Base-by-base conservation (phyloP, 176 grass and related monocot genomes). In the Carex myosuroides region DNA sequence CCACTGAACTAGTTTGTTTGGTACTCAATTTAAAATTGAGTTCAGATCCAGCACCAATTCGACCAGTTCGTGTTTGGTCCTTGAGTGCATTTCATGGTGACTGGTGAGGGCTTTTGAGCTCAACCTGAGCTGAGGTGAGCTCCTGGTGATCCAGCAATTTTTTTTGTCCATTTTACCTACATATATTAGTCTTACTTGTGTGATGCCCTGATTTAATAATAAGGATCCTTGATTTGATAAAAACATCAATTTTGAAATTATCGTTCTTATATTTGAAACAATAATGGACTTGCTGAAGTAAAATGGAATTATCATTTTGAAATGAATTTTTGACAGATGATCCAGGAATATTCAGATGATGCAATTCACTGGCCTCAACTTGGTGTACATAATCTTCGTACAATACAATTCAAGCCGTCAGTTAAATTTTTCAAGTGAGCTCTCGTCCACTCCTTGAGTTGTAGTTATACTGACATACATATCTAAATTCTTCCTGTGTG, bases 351-450 rank as follows among this genome's bases (percentile, higher is more conserved):
- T 26, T 26, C 0, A 26, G 26, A 26, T 29, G 29, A 29, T 29
- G 29, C 29, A 29, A 2, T 29, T 29, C 29, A 29, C 48, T 99
- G 91, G 96, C 93, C 95, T 95, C 91, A 99, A 89, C 91, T 99
- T 93, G 96, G 96, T 71, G 77, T 99, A 3, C 87, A 95, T 81
- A 99, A 91, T 89, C 88, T 99, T 53, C 86, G 96, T 46, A 93
- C 85, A 3, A 90, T 90, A 84, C 89, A 86, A 79, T 98, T 95
- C 80, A 93, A 86, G 55, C 79, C 85, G 57, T 98, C 91, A 55
- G 91, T 98, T 64, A 95, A 92, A 83, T 95, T 92, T 77, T 89
- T 98, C 55, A 98, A 98, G 79, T 90, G 92, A 86, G 89, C 92
- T 32, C 61, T 93, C 80, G 93, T 92, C 55, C 93, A 93, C 60